Evolutionary conservation across 2,329 filamentous ascomycete species (phyloP).

Genomic region (Sordariomycetes sp.): DNA sequence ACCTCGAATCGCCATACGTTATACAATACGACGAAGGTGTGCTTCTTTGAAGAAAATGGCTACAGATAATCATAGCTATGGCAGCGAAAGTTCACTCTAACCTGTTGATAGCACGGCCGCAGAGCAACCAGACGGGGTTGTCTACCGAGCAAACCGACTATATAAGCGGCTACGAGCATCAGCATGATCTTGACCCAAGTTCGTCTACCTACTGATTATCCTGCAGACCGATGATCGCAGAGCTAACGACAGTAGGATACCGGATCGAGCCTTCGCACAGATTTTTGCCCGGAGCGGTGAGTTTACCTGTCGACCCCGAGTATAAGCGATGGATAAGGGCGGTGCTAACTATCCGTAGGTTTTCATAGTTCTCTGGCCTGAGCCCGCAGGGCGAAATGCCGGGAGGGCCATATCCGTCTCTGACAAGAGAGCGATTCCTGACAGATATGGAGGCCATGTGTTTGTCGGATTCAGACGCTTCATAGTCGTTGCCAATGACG

Average conservation of each 20-base stretch:
- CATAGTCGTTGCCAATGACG: slow-evolving; percentile 35
- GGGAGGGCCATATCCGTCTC: slow-evolving; percentile 17
- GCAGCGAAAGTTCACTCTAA: neutral
- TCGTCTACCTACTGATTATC: slow-evolving; percentile 7
- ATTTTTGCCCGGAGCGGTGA: slow-evolving; percentile 27
- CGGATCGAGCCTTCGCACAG: slow-evolving; percentile 21
- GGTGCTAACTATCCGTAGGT: slow-evolving; percentile 20
- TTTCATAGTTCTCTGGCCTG: slow-evolving; percentile 41
- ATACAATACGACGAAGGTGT: neutral
- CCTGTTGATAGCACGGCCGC: neutral
- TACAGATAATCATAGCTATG: neutral
- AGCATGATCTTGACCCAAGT: slow-evolving; percentile 21
- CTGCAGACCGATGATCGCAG: neutral
- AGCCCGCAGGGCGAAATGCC: slow-evolving; percentile 27
- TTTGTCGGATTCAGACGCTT: slow-evolving; percentile 39
- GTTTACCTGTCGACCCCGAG: slow-evolving; percentile 6
- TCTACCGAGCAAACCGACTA: neutral
- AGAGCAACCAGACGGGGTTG: neutral
- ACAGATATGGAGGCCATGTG: slow-evolving; percentile 22
- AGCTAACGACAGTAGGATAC: slow-evolving; percentile 19
- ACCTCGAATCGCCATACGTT: neutral
- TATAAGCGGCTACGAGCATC: neutral
- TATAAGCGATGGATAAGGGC: neutral
- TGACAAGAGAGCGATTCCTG: slow-evolving; percentile 18
- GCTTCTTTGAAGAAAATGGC: neutral